Base-by-base conservation (phyloP, 257 asterid species). In the Fraxinus pennsylvanica region DNA sequence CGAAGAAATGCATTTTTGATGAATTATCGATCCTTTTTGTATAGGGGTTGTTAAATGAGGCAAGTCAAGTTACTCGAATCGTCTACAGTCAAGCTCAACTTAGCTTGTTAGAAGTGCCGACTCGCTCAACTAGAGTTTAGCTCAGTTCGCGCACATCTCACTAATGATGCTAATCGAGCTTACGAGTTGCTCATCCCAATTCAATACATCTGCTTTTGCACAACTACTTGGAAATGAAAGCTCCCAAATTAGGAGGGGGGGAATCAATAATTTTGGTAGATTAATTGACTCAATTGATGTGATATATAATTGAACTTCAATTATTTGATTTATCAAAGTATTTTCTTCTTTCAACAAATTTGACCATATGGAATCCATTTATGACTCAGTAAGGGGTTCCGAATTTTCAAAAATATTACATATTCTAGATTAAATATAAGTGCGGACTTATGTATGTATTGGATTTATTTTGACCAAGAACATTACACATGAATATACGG, bases 1-100 rank as follows among this genome's bases (percentile, higher is more conserved):
- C 38, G 57, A 74, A 45, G 77, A 7, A 78, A 81, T 77, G 82
- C 63, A 22, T 73, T 30, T 61, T 74, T 65, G 63, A 74, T 77
- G 82, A 80, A 74, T 63, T 74, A 68, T 47, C 69, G 12, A 43
- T 54, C 69, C 9, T 21, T 76, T 78, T 57, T 36, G 52, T 13
- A 12, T 12, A 43, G 4, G 15, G 9, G 50, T 15, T 12, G 4
- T 41, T 41, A 9, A 41, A 41, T 41, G 2, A 1, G 14, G 12
- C 3, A 9, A 41, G 10, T 41, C 4, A 12, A 43, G 50, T 15
- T 2, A 9, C 12, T 43, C 14, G 15, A 2, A 15, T 43, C 1
- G 17, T 2, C 50, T 41, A 9, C 1, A 10, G 50, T 1, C 1
- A 6, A 43, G 52, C 15, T 43, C 15, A 14, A 43, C 1, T 43